phyloP scores from a whole-genome alignment of 352 stramenopile species.

The Pythium grandisporangium region DNA sequence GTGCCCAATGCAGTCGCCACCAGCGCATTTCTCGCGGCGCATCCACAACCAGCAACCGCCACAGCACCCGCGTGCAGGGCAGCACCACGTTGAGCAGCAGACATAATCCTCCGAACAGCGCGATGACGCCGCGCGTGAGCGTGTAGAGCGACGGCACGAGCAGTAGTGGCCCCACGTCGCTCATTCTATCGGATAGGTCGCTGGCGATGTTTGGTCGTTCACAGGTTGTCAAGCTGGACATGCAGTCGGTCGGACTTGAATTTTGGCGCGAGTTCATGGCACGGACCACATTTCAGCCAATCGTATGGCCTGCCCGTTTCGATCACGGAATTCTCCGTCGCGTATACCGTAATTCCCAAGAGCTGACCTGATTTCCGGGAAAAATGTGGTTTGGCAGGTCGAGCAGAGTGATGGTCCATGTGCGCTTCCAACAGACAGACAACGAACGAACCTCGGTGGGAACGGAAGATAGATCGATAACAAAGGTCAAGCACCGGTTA shows the following conservation, averaged over 20 bases:
- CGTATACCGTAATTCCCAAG: too few species aligned
- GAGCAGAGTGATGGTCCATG: slow-evolving; percentile 12
- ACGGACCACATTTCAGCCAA: slow-evolving; percentile 9
- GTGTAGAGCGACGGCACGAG: slow-evolving; percentile 9
- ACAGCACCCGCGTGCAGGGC: slow-evolving; percentile 1
- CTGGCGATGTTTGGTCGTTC: slow-evolving; percentile 1
- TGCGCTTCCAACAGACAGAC: slow-evolving; percentile 1
- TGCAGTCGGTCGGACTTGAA: too few species aligned
- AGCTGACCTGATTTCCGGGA: not conserved
- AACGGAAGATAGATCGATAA: too few species aligned
- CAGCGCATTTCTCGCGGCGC: slow-evolving; percentile 3
- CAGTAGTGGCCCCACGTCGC: too few species aligned
- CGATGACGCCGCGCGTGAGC: slow-evolving; percentile 8
- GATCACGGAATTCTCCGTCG: too few species aligned
- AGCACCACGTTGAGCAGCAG: slow-evolving; percentile 6
- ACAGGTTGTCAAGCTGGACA: slow-evolving; percentile 7
- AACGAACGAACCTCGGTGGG: not conserved
- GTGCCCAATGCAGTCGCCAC: slow-evolving; percentile 4
- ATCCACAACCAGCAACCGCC: slow-evolving; percentile 2
- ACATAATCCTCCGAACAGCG: slow-evolving; percentile 8
- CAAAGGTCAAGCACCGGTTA: too few species aligned
- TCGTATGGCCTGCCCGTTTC: not conserved
- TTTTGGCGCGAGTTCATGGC: not conserved
- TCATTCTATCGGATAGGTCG: too few species aligned
- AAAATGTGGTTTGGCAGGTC: not conserved